Evolutionary conservation across 306 rosid species (phyloP).

Genomic region (Albizia julibrissin): DNA sequence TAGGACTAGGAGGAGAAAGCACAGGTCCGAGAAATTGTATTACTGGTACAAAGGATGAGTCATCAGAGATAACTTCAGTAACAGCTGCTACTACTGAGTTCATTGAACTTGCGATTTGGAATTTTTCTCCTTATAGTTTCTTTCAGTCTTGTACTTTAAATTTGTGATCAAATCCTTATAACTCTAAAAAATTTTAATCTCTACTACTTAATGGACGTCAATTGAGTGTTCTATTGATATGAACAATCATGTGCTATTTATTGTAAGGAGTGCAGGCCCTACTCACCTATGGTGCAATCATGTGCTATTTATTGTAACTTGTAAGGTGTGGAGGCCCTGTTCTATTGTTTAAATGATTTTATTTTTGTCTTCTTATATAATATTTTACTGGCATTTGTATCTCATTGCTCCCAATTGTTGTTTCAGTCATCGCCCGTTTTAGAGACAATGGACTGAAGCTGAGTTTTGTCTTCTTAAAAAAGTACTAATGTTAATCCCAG

Average conservation of each 20-base stretch:
- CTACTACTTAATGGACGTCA: background rate
- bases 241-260: background rate
- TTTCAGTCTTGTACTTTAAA: background rate
- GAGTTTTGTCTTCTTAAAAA: no score
- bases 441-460: no score
- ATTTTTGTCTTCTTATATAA: no score
- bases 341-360: background rate
- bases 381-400: background rate
- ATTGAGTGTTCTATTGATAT: background rate
- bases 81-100: background rate
- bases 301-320: background rate
- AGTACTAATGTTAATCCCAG: no score
- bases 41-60: slow-evolving; percentile 71
- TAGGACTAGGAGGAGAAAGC: slow-evolving; percentile 77
- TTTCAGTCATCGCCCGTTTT: no score
- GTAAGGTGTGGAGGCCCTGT: background rate
- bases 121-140: background rate
- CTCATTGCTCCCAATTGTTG: no score
- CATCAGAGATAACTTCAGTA: slow-evolving; percentile 43
- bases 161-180: background rate
- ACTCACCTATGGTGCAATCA: background rate
- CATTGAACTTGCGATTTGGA: background rate
- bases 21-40: slow-evolving; percentile 79
- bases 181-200: background rate
- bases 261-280: no score